Evolutionary conservation across 1,284 basidiomycete genomes (phyloP), one percentile per base, ranked within the genome.

Genomic region (Cutaneotrichosporon spelunceum): DNA sequence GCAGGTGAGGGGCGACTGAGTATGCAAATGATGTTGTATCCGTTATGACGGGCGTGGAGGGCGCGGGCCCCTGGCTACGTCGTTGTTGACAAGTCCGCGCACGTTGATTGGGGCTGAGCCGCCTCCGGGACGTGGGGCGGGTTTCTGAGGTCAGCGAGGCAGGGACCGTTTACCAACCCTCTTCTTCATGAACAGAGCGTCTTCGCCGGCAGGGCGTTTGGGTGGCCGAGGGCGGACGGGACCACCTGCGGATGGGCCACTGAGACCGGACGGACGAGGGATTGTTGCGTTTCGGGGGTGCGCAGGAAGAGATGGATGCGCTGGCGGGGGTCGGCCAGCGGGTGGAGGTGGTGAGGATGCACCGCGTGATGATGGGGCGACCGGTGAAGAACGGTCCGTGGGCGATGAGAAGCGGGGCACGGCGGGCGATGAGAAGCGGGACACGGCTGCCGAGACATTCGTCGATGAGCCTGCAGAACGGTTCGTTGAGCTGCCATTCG

Each of bases 151-250:
- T 59, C 58, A 56, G 36, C 19, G 13, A 23, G 21, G 5, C 16
- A 8, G 9, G 21, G 10, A 3, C 14, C 39, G 19, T 63, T 67
- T 53, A 26, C 74, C 73, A 67, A 76, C 76, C 61, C 73, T 75
- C 69, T 77, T 79, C 63, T 76, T 78, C 64, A 77, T 72, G 57
- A 79, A 79, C 24, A 78, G 53, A 1, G 72, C 67, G 39, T 75
- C 73, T 55, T 73, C 70, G 6, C 71, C 63, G 0, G 69, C 45
- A 11, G 66, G 59, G 1, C 67, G 53, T 2, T 60, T 60, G 9
- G 64, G 65, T 16, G 69, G 66, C 13, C 65, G 66, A 2, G 39
- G 57, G 19, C 30, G 60, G 11, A 45, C 29, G 8, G 59, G 62
- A n/a, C 39, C n/a, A 56, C 44, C 1, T 19, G 50, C 6, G 55